These are phyloP conservation scores for Claviceps spartinae DNA, from an alignment of 2,329 filamentous ascomycete genomes.

Conservation along the genomic window DNA sequence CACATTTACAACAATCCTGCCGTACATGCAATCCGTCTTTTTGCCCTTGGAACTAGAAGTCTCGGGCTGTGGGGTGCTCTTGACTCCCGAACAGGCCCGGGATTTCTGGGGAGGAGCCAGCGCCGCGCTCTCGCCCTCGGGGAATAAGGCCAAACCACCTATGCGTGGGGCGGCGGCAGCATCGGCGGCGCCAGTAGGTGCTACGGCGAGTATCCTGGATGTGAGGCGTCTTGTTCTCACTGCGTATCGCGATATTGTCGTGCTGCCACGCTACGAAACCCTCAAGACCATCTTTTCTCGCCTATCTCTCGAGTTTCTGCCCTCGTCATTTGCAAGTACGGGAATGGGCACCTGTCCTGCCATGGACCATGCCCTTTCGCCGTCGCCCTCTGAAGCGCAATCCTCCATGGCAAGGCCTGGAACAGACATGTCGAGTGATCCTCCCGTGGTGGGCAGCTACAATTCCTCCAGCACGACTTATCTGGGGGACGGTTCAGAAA, in stretches of 20 bases:
- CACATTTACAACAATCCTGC: constrained; percentile 79
- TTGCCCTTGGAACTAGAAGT: constrained; percentile 89
- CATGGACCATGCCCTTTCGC: constrained; percentile 34
- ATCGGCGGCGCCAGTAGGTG: neutral
- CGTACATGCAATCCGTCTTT: constrained; percentile 92
- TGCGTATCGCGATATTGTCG: constrained; percentile 76
- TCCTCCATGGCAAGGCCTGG: constrained; percentile 42
- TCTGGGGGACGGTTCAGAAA: constrained; percentile 48
- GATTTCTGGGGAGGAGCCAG: constrained; percentile 81
- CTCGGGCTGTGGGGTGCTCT: constrained; percentile 65
- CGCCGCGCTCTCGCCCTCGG: constrained; percentile 21
- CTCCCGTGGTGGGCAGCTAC: constrained; percentile 55
- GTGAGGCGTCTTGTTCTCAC: constrained; percentile 80
- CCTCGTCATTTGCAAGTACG: constrained; percentile 37
- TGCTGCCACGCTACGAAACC: constrained; percentile 76
- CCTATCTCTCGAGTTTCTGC: constrained; percentile 67
- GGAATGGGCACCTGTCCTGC: constrained; percentile 37
- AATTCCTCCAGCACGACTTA: constrained; percentile 69
- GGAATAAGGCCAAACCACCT: constrained; percentile 23
- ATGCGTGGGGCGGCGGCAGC: neutral
- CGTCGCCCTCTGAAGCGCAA: constrained; percentile 37
- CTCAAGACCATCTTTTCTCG: constrained; percentile 85
- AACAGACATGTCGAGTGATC: constrained; percentile 65
- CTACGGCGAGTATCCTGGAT: constrained; percentile 49
- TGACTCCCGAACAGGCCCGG: constrained; percentile 63